These are phyloP conservation scores for Botrytis porri DNA, from an alignment of 2,329 filamentous ascomycete genomes.

Conservation along the genomic window DNA sequence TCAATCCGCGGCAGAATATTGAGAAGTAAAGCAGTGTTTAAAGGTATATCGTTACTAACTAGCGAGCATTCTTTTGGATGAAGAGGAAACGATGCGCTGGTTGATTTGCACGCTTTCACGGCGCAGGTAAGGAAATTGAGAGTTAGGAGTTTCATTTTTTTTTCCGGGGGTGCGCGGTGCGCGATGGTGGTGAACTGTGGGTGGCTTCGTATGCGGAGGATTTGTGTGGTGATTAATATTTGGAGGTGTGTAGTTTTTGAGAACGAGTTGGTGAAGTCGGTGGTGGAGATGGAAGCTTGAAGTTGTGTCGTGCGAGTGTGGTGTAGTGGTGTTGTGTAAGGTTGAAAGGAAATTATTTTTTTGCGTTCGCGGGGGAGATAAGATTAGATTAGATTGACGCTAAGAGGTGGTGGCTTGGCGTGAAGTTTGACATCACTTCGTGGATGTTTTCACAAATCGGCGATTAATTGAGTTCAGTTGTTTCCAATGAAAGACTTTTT, in stretches of 20 bases:
- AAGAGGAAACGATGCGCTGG: constrained; percentile 76
- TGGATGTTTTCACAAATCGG: neutral
- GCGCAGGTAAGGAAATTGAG: constrained; percentile 97
- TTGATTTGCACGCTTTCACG: constrained; percentile 88
- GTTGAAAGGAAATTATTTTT: constrained; percentile 16
- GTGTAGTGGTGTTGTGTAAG: neutral
- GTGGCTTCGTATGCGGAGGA: neutral
- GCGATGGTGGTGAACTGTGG: neutral
- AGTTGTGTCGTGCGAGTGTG: neutral
- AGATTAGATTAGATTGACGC: constrained; percentile 17
- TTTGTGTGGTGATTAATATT: fast-evolving
- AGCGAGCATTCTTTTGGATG: constrained; percentile 92
- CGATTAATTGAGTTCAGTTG: neutral
- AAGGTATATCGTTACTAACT: constrained; percentile 75
- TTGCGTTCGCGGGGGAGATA: constrained; percentile 12
- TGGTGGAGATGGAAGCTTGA: neutral
- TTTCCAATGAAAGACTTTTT: neutral
- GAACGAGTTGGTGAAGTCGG: too few relatives aligned
- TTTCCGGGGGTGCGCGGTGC: neutral
- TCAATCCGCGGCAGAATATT: constrained; percentile 87
- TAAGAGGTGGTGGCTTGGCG: neutral
- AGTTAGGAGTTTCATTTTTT: constrained; percentile 84
- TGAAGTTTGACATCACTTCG: neutral
- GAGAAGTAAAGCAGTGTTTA: constrained; percentile 75
- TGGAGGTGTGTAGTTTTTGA: neutral